Base-by-base conservation (phyloP, 495 filamentous ascomycete species). In the Penicillium samsonianum region DNA sequence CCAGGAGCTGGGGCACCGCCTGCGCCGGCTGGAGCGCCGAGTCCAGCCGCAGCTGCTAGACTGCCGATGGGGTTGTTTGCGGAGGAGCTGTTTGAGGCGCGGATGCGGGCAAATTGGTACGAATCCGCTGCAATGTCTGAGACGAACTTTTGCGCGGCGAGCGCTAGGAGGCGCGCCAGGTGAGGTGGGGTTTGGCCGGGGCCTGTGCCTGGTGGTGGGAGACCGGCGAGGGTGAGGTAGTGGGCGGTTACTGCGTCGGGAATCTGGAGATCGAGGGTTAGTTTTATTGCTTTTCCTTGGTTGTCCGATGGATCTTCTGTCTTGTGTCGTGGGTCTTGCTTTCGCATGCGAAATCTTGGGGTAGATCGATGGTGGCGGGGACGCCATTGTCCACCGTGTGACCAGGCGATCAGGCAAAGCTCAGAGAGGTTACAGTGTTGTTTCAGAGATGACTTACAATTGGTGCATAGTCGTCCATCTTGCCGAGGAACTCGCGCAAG, bases 381-480 rank as follows among this genome's bases (percentile, higher is more conserved):
- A 38, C 12, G 30, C 10, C 16, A 6, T n/a, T 4, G 23, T 26
- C 43, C 23, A 16, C 16, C 16, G 43, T 26, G 25, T 17, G n/a
- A 20, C n/a, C 26, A 11, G 7, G 16, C 3, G 9, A 30, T 20
- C 8, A 30, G 26, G 23, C 14, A 6, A 46, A 47, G 16, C 44
- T 30, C 16, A 19, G 44, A 30, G 44, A 30, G 14, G 1, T 14
- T 46, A 7, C 42, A 26, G 22, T 9, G 2, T 12, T 4, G 43
- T 47, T 19, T 48, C 4, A 12, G 26, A 31, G 17, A 11, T 31
- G 56, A 76, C 86, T 61, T 83, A 98, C 93, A 61, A 98, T 96
- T 17, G 94, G 94, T 44, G 94, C 92, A 75, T 96, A 97, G 61
- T 98, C 94, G 67, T 98, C 94, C 93, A 98, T 98, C 80, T 93